Percentiles rank a stretch among this genome's conserved stretches.
Evolutionary conservation across 1,284 basidiomycete genomes (phyloP).

Genomic region (Abortiporus biennis): DNA sequence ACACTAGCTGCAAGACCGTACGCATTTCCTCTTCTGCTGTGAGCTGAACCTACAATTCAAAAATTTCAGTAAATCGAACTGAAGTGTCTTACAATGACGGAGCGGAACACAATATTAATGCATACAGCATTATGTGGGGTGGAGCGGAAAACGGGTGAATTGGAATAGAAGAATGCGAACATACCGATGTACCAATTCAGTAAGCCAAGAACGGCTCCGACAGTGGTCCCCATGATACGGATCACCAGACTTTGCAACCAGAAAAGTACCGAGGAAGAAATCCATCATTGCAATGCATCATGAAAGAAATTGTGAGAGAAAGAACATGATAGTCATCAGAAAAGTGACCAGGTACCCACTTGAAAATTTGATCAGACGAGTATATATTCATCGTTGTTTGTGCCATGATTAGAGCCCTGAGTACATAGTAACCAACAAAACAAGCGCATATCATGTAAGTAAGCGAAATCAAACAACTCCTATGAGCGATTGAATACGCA

Average conservation of each 20-base stretch:
- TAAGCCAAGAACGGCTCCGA: slow-evolving; percentile 39
- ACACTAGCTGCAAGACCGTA: slow-evolving; percentile 52
- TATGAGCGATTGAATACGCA: slow-evolving; percentile 25
- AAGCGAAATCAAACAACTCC: slow-evolving; percentile 30
- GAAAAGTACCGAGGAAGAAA: too few species aligned
- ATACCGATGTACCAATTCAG: slow-evolving; percentile 51
- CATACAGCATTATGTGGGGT: not conserved
- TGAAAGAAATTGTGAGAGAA: too few species aligned
- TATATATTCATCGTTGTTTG: slow-evolving; percentile 60
- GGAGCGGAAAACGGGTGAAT: too few species aligned
- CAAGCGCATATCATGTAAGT: not conserved
- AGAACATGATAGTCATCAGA: slow-evolving; percentile 5
- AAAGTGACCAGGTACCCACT: slow-evolving; percentile 27
- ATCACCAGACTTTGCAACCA: too few species aligned
- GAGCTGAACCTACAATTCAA: slow-evolving; percentile 35
- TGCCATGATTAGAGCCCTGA: slow-evolving; percentile 62
- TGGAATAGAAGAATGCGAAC: too few species aligned
- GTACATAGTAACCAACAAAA: not conserved
- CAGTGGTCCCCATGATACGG: slow-evolving; percentile 38
- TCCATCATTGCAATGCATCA: too few species aligned
- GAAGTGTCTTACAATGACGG: slow-evolving; percentile 3
- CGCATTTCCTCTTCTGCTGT: slow-evolving; percentile 42
- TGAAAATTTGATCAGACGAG: slow-evolving; percentile 55
- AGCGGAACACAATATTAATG: not conserved
- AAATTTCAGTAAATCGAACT: slow-evolving; percentile 11